phyloP scores from a whole-genome alignment of 192 early-diverging fungal species.

The Oehlia diaphana region DNA sequence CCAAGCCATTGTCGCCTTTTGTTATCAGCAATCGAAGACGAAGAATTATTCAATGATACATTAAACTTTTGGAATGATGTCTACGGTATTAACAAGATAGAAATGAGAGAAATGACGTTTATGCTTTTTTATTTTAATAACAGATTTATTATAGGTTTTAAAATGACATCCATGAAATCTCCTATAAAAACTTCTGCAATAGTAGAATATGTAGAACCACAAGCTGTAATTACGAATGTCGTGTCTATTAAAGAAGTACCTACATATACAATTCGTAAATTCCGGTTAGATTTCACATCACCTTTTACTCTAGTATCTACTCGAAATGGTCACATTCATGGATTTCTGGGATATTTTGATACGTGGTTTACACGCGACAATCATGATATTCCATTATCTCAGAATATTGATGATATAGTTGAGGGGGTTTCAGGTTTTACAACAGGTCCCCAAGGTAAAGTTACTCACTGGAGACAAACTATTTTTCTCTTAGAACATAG shows the following conservation, averaged over 20 bases:
- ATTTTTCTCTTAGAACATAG: conserved; percentile 89
- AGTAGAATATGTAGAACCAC: conserved; percentile 91
- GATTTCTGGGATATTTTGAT: conserved; percentile 97
- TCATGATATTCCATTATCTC: not conserved
- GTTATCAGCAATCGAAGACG: conserved; percentile 90
- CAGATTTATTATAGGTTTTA: conserved; percentile 79
- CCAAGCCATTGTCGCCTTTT: conserved; percentile 43
- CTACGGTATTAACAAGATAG: conserved; percentile 25
- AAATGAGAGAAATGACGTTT: too few relatives aligned
- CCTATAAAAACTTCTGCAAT: conserved; percentile 87
- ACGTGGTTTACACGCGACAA: conserved; percentile 63
- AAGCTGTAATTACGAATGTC: conserved; percentile 78
- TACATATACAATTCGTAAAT: conserved; percentile 84
- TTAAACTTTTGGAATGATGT: conserved; percentile 46
- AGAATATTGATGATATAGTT: conserved; percentile 35
- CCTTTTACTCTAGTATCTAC: conserved; percentile 79
- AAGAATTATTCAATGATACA: conserved; percentile 66
- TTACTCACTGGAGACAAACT: conserved; percentile 99
- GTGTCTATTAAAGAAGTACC: conserved; percentile 75
- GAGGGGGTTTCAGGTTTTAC: conserved; percentile 42
- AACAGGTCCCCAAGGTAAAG: conserved; percentile 68
- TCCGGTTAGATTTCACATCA: conserved; percentile 79
- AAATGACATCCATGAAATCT: conserved; percentile 93
- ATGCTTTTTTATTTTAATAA: not conserved
- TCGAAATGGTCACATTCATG: conserved; percentile 88